These are phyloP conservation scores for Yarrowia bubula DNA, from an alignment of 805 yeast species.

Conservation along the genomic window DNA sequence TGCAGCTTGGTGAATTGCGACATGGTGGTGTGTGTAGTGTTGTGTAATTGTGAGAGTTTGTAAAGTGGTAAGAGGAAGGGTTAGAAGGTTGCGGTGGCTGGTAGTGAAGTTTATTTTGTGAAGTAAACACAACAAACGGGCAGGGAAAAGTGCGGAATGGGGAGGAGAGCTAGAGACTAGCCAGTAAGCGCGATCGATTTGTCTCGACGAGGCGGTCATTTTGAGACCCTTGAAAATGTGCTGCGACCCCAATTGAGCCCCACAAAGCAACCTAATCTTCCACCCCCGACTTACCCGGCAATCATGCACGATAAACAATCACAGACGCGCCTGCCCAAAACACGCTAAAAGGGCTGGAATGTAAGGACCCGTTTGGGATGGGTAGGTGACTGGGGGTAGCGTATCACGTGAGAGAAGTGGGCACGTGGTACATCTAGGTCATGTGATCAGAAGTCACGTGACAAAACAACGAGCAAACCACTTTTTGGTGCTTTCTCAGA, in stretches of 20 bases:
- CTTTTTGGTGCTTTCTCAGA: too few relatives aligned
- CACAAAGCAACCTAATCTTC: background rate
- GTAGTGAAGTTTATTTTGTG: slow-evolving; percentile 2
- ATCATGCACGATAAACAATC: slow-evolving; percentile 17
- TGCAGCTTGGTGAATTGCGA: slow-evolving; percentile 16
- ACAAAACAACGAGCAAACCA: too few relatives aligned
- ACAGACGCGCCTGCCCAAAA: slow-evolving; percentile 12
- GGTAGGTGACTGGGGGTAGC: too few relatives aligned
- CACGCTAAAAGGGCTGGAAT: slow-evolving; percentile 7
- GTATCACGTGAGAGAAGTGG: too few relatives aligned
- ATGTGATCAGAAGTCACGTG: too few relatives aligned
- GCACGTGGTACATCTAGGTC: too few relatives aligned
- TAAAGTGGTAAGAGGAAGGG: background rate
- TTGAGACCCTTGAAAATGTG: too few relatives aligned
- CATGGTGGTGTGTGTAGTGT: background rate
- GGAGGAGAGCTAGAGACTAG: too few relatives aligned
- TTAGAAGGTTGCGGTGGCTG: slow-evolving; percentile 20
- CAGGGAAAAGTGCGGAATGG: too few relatives aligned
- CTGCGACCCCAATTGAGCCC: background rate
- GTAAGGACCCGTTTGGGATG: background rate
- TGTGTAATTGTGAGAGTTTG: background rate
- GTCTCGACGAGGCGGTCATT: background rate
- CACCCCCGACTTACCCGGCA: background rate
- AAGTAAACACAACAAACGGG: background rate
- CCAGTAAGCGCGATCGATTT: too few relatives aligned